Evolutionary conservation across 78 protist species (phyloP).

Genomic region (Corallochytrium limacisporum): DNA sequence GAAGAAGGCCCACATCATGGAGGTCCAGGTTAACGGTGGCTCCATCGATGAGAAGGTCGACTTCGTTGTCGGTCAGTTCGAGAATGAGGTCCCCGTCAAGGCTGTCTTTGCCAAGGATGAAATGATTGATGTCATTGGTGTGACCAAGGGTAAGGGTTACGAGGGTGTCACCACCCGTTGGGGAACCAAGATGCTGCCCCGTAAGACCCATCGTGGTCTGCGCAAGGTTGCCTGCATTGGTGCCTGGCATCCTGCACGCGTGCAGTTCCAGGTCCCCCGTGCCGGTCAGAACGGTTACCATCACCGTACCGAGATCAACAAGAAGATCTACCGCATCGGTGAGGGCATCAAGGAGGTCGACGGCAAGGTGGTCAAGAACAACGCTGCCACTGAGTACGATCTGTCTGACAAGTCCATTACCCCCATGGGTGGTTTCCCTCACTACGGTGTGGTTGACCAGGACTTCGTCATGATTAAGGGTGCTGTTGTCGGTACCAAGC

Average conservation of each 20-base stretch:
- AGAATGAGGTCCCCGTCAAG: slow-evolving; percentile 81
- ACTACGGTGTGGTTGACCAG: slow-evolving; percentile 90
- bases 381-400: slow-evolving; percentile 94
- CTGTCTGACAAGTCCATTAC: slow-evolving; percentile 95
- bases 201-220: slow-evolving; percentile 99
- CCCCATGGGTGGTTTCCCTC: slow-evolving; percentile 99
- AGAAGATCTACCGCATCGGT: slow-evolving; percentile 98
- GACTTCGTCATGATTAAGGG: slow-evolving; percentile 93
- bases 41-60: slow-evolving; percentile 84
- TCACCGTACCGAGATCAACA: slow-evolving; percentile 98
- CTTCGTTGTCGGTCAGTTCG: slow-evolving; percentile 79
- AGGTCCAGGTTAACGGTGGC: slow-evolving; percentile 99
- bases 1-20: slow-evolving; percentile 98
- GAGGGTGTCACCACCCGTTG: slow-evolving; percentile 95
- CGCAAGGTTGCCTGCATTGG: slow-evolving; percentile 99
- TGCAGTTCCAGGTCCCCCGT: slow-evolving; percentile 94
- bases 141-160: slow-evolving; percentile 98
- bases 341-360: slow-evolving; percentile 7
- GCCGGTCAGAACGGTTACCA: slow-evolving; percentile 99
- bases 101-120: slow-evolving; percentile 82
- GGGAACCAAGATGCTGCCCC: slow-evolving; percentile 92
- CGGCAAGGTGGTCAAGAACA: slow-evolving; percentile 37
- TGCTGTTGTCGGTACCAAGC: slow-evolving; percentile 71
- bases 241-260: slow-evolving; percentile 99
- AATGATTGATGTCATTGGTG: slow-evolving; percentile 90